Percentiles rank a stretch among this genome's conserved stretches.
phyloP scores from a whole-genome alignment of 2,329 filamentous ascomycete species.

The Pseudopyricularia cyperi region DNA sequence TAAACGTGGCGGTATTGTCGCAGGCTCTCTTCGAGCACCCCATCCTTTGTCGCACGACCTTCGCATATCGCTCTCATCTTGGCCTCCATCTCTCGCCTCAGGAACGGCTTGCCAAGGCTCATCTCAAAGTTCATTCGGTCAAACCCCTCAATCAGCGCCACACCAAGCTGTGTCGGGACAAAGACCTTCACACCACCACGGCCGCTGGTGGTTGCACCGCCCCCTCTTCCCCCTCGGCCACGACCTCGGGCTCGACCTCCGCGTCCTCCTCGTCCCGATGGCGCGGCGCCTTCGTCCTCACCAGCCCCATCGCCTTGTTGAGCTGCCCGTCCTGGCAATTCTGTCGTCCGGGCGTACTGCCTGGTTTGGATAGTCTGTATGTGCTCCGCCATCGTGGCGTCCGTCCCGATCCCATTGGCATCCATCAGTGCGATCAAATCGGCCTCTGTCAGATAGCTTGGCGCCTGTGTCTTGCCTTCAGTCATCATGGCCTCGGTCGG shows the following conservation, averaged over 20 bases:
- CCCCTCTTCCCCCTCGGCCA: slow-evolving; percentile 27
- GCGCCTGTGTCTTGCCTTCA: slow-evolving; percentile 80
- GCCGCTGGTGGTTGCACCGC: slow-evolving; percentile 27
- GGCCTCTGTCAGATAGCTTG: slow-evolving; percentile 82
- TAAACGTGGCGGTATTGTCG: slow-evolving; percentile 81
- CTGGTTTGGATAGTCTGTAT: slow-evolving; percentile 91
- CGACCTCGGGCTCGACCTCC: slow-evolving; percentile 14
- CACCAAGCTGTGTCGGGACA: slow-evolving; percentile 80
- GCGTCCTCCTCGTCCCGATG: slow-evolving; percentile 12
- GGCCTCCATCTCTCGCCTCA: slow-evolving; percentile 94
- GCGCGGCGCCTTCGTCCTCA: slow-evolving; percentile 5
- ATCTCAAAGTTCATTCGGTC: slow-evolving; percentile 88
- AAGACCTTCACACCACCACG: slow-evolving; percentile 62
- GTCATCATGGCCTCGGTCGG: slow-evolving; percentile 80
- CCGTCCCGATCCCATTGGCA: slow-evolving; percentile 93
- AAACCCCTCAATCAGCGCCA: slow-evolving; percentile 87
- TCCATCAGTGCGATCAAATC: slow-evolving; percentile 96
- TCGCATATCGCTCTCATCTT: slow-evolving; percentile 97
- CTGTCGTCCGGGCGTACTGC: slow-evolving; percentile 63
- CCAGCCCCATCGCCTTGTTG: background rate
- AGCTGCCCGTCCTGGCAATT: slow-evolving; percentile 12
- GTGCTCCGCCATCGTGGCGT: slow-evolving; percentile 98
- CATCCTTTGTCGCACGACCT: slow-evolving; percentile 59
- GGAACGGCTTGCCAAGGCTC: slow-evolving; percentile 86
- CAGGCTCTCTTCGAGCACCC: slow-evolving; percentile 72